phyloP scores from a whole-genome alignment of 768 basidiomycete genomes.

The Dacryopinax spathularia region DNA sequence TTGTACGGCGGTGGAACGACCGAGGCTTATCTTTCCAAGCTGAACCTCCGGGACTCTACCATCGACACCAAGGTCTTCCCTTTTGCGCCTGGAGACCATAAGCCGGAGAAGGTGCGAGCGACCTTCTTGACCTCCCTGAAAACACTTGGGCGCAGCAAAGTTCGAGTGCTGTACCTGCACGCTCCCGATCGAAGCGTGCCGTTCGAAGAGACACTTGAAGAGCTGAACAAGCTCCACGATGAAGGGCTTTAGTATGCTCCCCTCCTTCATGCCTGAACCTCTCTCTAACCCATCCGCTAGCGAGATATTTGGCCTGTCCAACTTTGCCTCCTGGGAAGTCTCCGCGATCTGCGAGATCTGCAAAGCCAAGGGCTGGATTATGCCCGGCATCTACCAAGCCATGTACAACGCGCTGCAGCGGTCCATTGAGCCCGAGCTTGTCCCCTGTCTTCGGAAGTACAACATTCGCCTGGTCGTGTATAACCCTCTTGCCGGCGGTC shows the following conservation, averaged over 20 bases:
- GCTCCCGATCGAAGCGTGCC: constrained; percentile 45
- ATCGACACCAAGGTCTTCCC: constrained; percentile 42
- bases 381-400: constrained; percentile 44
- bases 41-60: constrained; percentile 29
- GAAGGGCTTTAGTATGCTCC: constrained; percentile 45
- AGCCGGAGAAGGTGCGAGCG: constrained; percentile 29
- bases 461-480: constrained; percentile 11
- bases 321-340: constrained; percentile 46
- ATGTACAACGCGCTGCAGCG: constrained; percentile 15
- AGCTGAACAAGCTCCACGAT: constrained; percentile 40
- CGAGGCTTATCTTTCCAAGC: constrained; percentile 27
- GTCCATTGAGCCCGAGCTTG: constrained; percentile 11
- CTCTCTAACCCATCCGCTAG: constrained; percentile 16
- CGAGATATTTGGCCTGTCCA: constrained; percentile 48
- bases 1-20: not conserved
- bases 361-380: constrained; percentile 38
- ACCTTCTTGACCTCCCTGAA: constrained; percentile 36
- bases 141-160: constrained; percentile 33
- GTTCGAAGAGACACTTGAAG: constrained; percentile 41
- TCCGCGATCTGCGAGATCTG: constrained; percentile 47
- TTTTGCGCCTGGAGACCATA: constrained; percentile 30
- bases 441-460: constrained; percentile 13
- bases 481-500: constrained; percentile 12
- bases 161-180: constrained; percentile 45
- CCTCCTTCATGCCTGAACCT: no score